Evolutionary conservation across 2,329 filamentous ascomycete species (phyloP), one percentile per base, ranked within the genome.

Genomic region (Trichoderma endophyticum): DNA sequence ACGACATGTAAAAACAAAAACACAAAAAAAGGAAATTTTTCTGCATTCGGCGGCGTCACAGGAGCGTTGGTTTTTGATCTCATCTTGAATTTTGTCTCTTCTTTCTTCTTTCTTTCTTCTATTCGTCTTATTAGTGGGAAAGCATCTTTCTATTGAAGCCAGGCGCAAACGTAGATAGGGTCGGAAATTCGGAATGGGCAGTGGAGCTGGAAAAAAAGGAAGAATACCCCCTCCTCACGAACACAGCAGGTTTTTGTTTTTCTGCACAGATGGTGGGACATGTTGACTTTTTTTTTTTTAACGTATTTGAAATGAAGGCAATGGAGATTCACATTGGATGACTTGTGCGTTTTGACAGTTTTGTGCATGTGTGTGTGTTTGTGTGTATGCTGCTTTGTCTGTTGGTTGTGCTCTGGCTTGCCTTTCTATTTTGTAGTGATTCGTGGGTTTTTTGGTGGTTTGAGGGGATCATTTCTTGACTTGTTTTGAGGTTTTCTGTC

Each of bases 81-180:
- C 63, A 32, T 69, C 62, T 59, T 71, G 66, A 69, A 69, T 61
- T 69, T 61, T 34, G 21, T 56, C 54, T 15, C 8, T 18, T 34
- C 26, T 51, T 43, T 62, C 24, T n/a, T 54, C 39, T 56, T 39
- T 30, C 12, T 32, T 34, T 57, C 34, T 61, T n/a, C 18, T 36
- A 32, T 60, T 59, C 57, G n/a, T 34, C n/a, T 60, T 30, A n/a
- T 60, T 34, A 48, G 43, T 66, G 64, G 48, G 69, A 43, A 28
- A 70, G 48, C 30, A 64, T 71, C 21, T 26, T 60, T 59, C 34
- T 28, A 30, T 60, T 69, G 21, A 26, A 65, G 26, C 39, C 69
- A 71, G 66, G 66, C 66, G 66, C 56, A 61, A 26, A 36, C 66
- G 57, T 34, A 69, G 65, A 51, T 48, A 60, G n/a, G 66, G n/a